These are phyloP conservation scores for Debaryomyces hansenii DNA, from an alignment of 805 yeast species.

Conservation along the genomic window DNA sequence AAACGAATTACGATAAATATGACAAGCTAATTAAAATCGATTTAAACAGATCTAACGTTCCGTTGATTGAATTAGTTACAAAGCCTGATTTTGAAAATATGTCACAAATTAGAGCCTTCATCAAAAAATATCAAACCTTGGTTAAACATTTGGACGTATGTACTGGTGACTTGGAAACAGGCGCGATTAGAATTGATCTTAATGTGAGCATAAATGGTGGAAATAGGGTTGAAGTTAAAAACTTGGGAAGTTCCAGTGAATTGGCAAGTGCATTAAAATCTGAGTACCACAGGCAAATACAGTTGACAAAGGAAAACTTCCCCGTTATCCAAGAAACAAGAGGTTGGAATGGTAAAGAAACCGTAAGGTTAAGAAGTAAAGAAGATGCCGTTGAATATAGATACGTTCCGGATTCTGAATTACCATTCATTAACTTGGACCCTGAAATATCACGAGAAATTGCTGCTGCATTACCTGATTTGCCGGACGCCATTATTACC, in stretches of 20 bases:
- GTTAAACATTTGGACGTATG: slow-evolving; percentile 71
- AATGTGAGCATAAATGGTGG: slow-evolving; percentile 78
- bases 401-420: slow-evolving; percentile 92
- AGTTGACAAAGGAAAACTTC: slow-evolving; percentile 37
- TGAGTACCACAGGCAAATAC: slow-evolving; percentile 73
- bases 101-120: slow-evolving; percentile 71
- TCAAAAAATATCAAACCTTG: slow-evolving; percentile 75
- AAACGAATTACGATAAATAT: slow-evolving; percentile 55
- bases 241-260: slow-evolving; percentile 80
- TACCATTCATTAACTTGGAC: slow-evolving; percentile 58
- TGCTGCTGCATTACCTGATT: slow-evolving; percentile 45
- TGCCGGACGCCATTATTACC: slow-evolving; percentile 61
- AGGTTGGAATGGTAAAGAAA: slow-evolving; percentile 84
- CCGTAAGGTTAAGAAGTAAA: slow-evolving; percentile 69
- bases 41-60: slow-evolving; percentile 80
- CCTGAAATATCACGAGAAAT: slow-evolving; percentile 43
- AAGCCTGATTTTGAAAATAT: slow-evolving; percentile 76
- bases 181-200: slow-evolving; percentile 94
- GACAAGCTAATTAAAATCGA: slow-evolving; percentile 57
- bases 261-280: slow-evolving; percentile 70
- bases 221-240: slow-evolving; percentile 83
- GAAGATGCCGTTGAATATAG: slow-evolving; percentile 85
- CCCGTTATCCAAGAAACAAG: slow-evolving; percentile 64
- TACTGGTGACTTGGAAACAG: slow-evolving; percentile 89
- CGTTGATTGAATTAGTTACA: slow-evolving; percentile 89